Evolutionary conservation across 2,329 filamentous ascomycete genomes (phyloP), one percentile per base, ranked within the genome.

Genomic region (Ophiosphaerella narmari): DNA sequence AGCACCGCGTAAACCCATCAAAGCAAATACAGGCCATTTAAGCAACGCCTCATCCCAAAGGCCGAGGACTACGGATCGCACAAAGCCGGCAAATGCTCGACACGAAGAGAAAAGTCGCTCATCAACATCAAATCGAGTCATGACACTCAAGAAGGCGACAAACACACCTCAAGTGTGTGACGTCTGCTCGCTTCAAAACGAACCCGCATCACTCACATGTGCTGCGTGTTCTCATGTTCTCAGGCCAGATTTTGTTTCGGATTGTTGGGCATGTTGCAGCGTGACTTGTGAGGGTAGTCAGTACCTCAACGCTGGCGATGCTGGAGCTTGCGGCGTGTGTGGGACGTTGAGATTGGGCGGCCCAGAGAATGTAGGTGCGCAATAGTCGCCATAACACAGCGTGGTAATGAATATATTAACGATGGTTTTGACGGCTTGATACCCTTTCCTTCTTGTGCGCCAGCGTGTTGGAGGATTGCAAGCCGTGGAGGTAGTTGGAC

Each of bases 271-370:
- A 40, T 93, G 89, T 66, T 70, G 67, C 37, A 83, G 80, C 56
- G 65, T 69, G 3, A 57, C 74, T 2, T 93, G 89, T 66, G 73
- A 72, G 51, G 78, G 74, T 11, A 82, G 78, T 39, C 52, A 62
- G 16, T 93, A 90, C 67, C 65, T 86, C 44, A 93, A 92, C 63
- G 80, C 86, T 9, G 83, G 81, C 1, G 88, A 92, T 68, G 84
- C 80, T 55, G 86, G 85, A 6, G 68, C 85, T 0, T 93, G 89
- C 67, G 88, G 88, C 3, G 72, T 89, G 5, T 93, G 89, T 66
- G 86, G 86, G 13, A 39, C 39, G 13, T 39, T 50, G 11, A 58
- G 41, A 35, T 29, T 23, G 26, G 26, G 26, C 26, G 26, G 5
- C 5, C 11, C 7, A 11, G 26, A 29, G 26, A 29, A 3, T 29